A percentile compares a stretch with the other conserved stretches of the same genome.
These are phyloP conservation scores for Onygena corvina DNA, from an alignment of 2,329 filamentous ascomycete genomes.

Conservation along the genomic window DNA sequence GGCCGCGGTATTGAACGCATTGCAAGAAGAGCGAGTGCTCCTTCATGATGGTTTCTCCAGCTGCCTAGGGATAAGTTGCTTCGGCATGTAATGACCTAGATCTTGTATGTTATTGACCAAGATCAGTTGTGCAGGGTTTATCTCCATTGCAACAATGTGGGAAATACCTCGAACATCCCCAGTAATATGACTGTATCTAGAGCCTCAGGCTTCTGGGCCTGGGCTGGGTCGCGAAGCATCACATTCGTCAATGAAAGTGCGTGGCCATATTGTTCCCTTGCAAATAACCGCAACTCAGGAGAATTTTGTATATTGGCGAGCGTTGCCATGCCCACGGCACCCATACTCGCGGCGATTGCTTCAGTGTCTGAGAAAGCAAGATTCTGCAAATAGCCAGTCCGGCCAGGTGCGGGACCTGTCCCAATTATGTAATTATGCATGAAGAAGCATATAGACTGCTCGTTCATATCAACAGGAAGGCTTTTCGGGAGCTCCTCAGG, in stretches of 20 bases:
- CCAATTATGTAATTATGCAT: conserved; percentile 25
- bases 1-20: conserved; percentile 22
- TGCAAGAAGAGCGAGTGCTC: conserved; percentile 47
- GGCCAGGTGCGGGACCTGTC: conserved; percentile 21
- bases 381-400: conserved; percentile 19
- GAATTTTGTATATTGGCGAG: conserved; percentile 44
- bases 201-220: conserved; percentile 33
- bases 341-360: conserved; percentile 38
- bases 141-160: background rate
- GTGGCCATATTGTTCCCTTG: conserved; percentile 43
- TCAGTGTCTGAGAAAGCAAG: conserved; percentile 19
- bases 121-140: no score
- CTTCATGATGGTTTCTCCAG: conserved; percentile 48
- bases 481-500: background rate
- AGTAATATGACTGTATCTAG: conserved; percentile 47
- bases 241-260: conserved; percentile 38
- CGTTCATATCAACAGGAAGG: conserved; percentile 14
- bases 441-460: conserved; percentile 30
- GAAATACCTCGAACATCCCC: conserved; percentile 49
- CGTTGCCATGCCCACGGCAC: conserved; percentile 48
- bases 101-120: conserved; percentile 6
- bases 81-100: conserved; percentile 30
- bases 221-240: conserved; percentile 24
- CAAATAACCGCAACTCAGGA: conserved; percentile 35
- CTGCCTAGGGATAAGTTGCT: conserved; percentile 38